Conservation (phyloP, 1,284 basidiomycete species). For the Thelephora terrestris region DNA sequence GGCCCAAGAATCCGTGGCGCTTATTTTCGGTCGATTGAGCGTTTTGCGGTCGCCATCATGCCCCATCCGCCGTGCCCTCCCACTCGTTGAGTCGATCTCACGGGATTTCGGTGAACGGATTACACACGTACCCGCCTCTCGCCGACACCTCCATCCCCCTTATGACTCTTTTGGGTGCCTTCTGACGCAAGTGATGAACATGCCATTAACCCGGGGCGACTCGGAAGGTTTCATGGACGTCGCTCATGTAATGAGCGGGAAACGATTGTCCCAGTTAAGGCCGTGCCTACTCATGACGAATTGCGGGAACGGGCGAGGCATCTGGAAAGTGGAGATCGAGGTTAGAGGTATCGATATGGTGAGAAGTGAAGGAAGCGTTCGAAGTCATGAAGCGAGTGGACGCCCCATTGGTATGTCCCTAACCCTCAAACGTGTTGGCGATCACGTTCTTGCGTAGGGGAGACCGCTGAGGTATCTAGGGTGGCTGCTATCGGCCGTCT, state of each 20-base stretch:
- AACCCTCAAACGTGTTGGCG: neutral
- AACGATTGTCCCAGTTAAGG: conserved; percentile 93
- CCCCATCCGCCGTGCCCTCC: conserved; percentile 87
- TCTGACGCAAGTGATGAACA: conserved; percentile 66
- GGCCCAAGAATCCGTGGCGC: too few relatives aligned
- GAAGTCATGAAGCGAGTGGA: conserved; percentile 95
- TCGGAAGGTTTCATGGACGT: conserved; percentile 97
- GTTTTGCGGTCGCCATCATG: too few relatives aligned
- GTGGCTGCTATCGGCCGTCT: conserved; percentile 92
- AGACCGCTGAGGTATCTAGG: conserved; percentile 99
- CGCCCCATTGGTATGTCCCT: conserved; percentile 66
- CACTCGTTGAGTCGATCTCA: conserved; percentile 96
- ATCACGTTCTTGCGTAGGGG: conserved; percentile 43
- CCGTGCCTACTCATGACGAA: conserved; percentile 83
- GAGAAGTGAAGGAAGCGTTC: conserved; percentile 83
- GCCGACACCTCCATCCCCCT: conserved; percentile 87
- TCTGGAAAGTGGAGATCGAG: conserved; percentile 63
- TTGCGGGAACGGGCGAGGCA: conserved; percentile 86
- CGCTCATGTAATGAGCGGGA: conserved; percentile 89
- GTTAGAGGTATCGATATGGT: conserved; percentile 91
- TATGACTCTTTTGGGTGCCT: conserved; percentile 90
- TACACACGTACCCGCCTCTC: conserved; percentile 81
- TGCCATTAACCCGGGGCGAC: conserved; percentile 95
- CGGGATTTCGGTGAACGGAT: conserved; percentile 95
- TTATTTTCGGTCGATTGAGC: too few relatives aligned